Evolutionary conservation across 208 protist genomes (phyloP), one percentile per base, ranked within the genome.

Genomic region (Spongospora subterranea): DNA sequence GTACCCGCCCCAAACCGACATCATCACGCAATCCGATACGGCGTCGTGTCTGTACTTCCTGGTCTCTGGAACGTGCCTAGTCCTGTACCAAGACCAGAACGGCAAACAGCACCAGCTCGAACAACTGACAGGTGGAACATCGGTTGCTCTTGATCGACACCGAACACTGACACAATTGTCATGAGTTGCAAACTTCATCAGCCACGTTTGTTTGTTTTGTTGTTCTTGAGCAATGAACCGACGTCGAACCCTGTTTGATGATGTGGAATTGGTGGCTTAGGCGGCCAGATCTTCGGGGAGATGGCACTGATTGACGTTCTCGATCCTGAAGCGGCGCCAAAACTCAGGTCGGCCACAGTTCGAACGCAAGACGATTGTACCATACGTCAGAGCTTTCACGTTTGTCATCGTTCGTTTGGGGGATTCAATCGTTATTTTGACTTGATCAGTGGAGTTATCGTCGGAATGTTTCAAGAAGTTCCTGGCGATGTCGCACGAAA

Each of bases 391-490:
- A 20, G n/a, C 13, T 40, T 82, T 35, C 6, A 65, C 29, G 54
- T 17, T 65, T 29, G 54, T 29, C 29, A 29, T 32, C 29, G 20
- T 65, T 17, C 29, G 20, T 65, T 65, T 29, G 17, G 54, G n/a
- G n/a, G n/a, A n/a, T n/a, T n/a, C n/a, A n/a, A n/a, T n/a, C 54
- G 54, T 29, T 29, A 32, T 65, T 32, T 65, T 65, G 6, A 43
- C 6, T 43, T 39, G n/a, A 20, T 35, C 71, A 82, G 71, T 82
- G 17, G 71, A 45, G 71, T n/a, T 82, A 43, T 82, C 71, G 11
- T n/a, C 35, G 35, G 71, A 82, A 43, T 82, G 71, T 43, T 82
- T 82, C n/a, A 6, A n/a, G 40, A 82, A 82, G 13, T 82, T 82
- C 71, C 6, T 82, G n/a, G 17, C 6, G 71, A 82, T 82, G 71